Conservation (phyloP, 768 basidiomycete genomes). For the Mycena chlorophos region DNA sequence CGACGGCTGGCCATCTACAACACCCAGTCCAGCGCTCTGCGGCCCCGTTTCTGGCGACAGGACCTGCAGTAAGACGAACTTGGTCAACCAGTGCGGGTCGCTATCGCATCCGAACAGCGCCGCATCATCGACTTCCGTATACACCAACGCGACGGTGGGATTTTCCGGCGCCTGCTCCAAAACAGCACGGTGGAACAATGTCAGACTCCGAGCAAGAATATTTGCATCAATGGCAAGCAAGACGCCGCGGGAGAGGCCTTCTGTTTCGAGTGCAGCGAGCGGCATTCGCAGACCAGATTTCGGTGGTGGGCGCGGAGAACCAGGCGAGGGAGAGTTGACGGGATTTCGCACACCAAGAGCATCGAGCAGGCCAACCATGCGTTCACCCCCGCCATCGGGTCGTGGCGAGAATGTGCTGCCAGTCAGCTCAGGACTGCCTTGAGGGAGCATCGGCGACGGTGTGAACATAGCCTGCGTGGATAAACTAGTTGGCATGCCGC, state of each 20-base stretch:
- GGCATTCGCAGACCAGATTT: conserved; percentile 32
- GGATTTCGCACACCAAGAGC: conserved; percentile 35
- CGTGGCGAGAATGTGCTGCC: conserved; percentile 54
- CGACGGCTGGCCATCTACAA: not conserved
- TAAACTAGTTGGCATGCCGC: conserved; percentile 41
- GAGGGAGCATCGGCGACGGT: conserved; percentile 46
- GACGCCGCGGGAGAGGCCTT: conserved; percentile 68
- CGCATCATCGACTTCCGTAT: conserved; percentile 32
- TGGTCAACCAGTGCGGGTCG: conserved; percentile 80
- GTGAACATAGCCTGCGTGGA: conserved; percentile 57
- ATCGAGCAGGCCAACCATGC: conserved; percentile 45
- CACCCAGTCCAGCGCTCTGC: conserved; percentile 4
- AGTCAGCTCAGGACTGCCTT: conserved; percentile 43
- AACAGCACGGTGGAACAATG: conserved; percentile 56
- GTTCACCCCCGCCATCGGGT: conserved; percentile 41
- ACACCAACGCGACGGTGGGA: conserved; percentile 47
- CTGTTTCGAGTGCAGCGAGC: conserved; percentile 56
- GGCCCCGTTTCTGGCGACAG: conserved; percentile 56
- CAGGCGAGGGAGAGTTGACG: conserved; percentile 13
- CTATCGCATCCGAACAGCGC: conserved; percentile 69
- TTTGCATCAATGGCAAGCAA: conserved; percentile 63
- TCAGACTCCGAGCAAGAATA: conserved; percentile 63
- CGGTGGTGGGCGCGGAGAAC: conserved; percentile 23
- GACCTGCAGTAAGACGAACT: conserved; percentile 67
- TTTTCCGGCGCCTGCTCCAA: conserved; percentile 55